Evolutionary conservation across 2,329 filamentous ascomycete genomes (phyloP), one percentile per base, ranked within the genome.

Genomic region (Colletotrichum sp.): DNA sequence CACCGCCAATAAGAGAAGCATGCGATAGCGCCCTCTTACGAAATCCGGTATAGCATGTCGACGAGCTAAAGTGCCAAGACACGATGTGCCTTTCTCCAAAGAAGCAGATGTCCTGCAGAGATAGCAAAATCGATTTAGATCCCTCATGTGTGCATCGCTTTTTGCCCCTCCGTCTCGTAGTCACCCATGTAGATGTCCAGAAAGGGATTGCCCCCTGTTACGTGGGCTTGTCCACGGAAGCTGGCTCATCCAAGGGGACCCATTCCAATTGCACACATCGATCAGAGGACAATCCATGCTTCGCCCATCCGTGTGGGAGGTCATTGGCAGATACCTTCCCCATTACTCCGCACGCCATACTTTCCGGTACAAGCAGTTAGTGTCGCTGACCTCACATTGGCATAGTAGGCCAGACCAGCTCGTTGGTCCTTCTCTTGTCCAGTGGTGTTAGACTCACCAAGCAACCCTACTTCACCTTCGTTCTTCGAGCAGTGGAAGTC

Each of bases 51-150:
- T 60, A 60, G 66, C 25, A 60, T 16, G 22, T 60, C 22, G 66
- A 68, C 52, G 60, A 68, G 48, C 66, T 58, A 68, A 68, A 60
- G 52, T 68, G 66, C 66, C 52, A 68, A 68, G 66, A 68, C 15
- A 25, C 22, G 27, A 28, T 56, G 22, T 12, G n/a, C n/a, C 32
- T 36, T 36, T 27, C 10, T 25, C 27, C 22, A 30, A 48, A 30
- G 36, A 36, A 36, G 30, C 25, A 16, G 58, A 27, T 16, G 62
- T 52, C 22, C 52, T 16, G 15, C 27, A 30, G 7, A 25, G 9
- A 39, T 12, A 22, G 30, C n/a, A 13, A 66, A 25, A 39, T 30
- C 25, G n/a, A 32, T 25, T 52, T 30, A 32, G 32, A 22, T 64
- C 18, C 22, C 34, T 43, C 61, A 28, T 64, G 34, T 22, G 43